Base-by-base conservation (phyloP, 768 basidiomycete genomes). In the Leccinum boreale region DNA sequence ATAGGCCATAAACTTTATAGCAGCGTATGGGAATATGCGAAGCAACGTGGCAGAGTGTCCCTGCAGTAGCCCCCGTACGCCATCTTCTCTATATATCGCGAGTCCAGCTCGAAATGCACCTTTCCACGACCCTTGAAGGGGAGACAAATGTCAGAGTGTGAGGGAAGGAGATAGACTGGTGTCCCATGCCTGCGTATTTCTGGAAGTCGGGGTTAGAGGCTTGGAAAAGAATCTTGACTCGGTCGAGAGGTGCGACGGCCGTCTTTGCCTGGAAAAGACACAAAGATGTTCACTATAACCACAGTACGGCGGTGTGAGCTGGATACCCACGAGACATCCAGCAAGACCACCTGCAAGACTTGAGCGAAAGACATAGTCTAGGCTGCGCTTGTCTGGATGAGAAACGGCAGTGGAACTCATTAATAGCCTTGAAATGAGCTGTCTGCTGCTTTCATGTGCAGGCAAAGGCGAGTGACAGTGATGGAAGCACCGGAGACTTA, bases 201-300 rank as follows among this genome's bases (percentile, higher is more conserved):
- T 85, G 82, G 70, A 90, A 99, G 58, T 98, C 96, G 8, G 91
- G 90, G 72, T 96, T 97, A 7, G 92, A 92, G 1, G 97, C 93
- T 72, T 99, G 96, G 70, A 98, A 97, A 50, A 99, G 86, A 66
- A 99, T 99, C 77, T 99, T 99, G 65, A 99, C 95, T 70, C 97
- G 81, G 72, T 99, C 97, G 50, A 99, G 81, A 4, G 97, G 97
- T 19, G 97, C 97, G 46, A 97, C 92, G 31, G 87, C 88, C 12
- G 94, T 93, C 75, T 96, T 96, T 50, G 94, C 94, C 95, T 96
- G 62, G 7, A 42, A 45, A 28, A 10, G 17, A 48, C 24, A 12
- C 58, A 39, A 66, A 61, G 50, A 52, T 36, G 8, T 29, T 62
- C 4, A 39, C 49, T 42, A 60, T 33, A 33, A 55, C 59, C 24